Evolutionary conservation across 495 filamentous ascomycete genomes (phyloP).

Genomic region (Penicillium alfredii): DNA sequence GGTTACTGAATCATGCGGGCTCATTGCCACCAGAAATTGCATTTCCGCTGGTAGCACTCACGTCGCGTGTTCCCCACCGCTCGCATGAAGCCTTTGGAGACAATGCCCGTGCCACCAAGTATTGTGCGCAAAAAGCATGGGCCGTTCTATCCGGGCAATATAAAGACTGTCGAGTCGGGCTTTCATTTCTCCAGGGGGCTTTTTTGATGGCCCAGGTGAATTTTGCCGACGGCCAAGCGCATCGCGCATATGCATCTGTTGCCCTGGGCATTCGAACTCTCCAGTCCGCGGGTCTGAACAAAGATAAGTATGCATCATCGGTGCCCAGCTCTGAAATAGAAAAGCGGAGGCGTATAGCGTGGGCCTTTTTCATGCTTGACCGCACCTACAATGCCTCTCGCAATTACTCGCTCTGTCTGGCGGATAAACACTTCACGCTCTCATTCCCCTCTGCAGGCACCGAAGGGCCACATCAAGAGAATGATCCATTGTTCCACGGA

Average conservation of each 20-base stretch:
- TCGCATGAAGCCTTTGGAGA: conserved; percentile 4
- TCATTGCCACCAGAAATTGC: conserved; percentile 18
- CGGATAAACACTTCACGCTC: conserved; percentile 25
- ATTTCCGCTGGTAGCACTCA: conserved; percentile 23
- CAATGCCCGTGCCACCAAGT: conserved; percentile 3
- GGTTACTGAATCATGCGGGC: conserved; percentile 14
- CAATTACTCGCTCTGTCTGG: conserved; percentile 22
- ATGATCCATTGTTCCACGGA: background rate
- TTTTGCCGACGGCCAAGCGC: conserved; percentile 22
- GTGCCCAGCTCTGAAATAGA: conserved; percentile 5
- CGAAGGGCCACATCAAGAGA: background rate
- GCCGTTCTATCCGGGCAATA: conserved; percentile 17
- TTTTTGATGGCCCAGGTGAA: conserved; percentile 26
- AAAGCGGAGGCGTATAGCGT: conserved; percentile 19
- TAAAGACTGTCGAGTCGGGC: conserved; percentile 10
- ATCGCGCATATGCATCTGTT: conserved; percentile 19
- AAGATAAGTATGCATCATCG: conserved; percentile 7
- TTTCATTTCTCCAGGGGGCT: conserved; percentile 23
- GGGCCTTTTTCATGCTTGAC: conserved; percentile 30
- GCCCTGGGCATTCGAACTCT: conserved; percentile 22
- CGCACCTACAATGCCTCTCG: conserved; percentile 25
- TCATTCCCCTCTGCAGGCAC: conserved; percentile 11
- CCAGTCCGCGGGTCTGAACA: conserved; percentile 21
- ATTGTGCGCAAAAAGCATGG: conserved; percentile 21
- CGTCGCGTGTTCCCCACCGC: conserved; percentile 16